Conservation (phyloP, 2,329 filamentous ascomycete species). For the Penicillium sp. region DNA sequence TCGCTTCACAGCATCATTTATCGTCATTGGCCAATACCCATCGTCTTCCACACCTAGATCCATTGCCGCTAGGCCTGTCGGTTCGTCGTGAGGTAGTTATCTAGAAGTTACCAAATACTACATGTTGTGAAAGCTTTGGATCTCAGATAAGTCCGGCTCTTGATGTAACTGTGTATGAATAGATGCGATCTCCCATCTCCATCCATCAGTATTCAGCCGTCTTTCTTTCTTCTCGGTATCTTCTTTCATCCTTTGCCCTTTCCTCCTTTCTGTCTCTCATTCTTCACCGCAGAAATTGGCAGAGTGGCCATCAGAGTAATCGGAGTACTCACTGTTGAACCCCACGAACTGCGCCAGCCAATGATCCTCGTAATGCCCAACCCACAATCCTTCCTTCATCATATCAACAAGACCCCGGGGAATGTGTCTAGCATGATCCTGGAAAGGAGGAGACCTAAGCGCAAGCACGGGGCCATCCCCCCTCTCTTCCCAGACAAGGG, state of each 20-base stretch:
- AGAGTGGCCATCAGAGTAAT: not conserved
- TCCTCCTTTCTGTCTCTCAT: not conserved
- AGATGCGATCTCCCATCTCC: not conserved
- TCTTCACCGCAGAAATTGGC: not conserved
- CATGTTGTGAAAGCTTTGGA: not conserved
- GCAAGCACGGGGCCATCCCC: not conserved
- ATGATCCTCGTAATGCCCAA: not conserved
- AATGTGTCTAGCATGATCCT: not conserved
- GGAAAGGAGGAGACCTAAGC: not conserved
- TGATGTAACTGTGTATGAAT: not conserved
- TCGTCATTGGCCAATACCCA: no score
- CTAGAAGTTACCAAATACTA: not conserved
- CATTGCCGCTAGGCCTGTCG: no score
- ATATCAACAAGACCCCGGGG: not conserved
- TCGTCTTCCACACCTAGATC: no score
- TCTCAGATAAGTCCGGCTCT: not conserved
- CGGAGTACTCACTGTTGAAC: not conserved
- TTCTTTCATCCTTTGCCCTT: not conserved
- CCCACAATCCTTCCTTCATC: not conserved
- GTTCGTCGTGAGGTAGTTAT: not conserved
- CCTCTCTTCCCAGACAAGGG: not conserved
- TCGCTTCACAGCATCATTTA: no score
- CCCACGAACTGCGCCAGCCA: not conserved
- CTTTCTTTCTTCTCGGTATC: not conserved
- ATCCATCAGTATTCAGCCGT: not conserved